These are phyloP conservation scores for Hypericum perforatum DNA, from an alignment of 345 rosid genomes.

Conservation along the genomic window DNA sequence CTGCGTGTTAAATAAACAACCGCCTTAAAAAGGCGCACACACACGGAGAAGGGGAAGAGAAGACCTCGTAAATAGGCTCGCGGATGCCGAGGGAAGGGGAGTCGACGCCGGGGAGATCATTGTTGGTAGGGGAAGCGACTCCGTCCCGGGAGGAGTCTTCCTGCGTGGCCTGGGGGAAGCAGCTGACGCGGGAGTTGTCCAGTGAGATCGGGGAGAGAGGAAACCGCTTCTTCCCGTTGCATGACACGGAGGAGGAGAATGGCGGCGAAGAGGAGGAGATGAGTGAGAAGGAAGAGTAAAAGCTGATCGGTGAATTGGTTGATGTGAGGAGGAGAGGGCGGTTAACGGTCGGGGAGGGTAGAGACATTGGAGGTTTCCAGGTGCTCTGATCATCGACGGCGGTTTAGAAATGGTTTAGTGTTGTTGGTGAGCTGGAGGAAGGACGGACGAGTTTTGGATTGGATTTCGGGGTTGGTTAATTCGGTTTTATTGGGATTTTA, in stretches of 20 bases:
- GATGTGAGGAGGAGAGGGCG: slow-evolving; percentile 22
- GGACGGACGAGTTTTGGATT: too few relatives aligned
- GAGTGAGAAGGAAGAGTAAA: slow-evolving; percentile 9
- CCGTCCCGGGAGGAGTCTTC: too few relatives aligned
- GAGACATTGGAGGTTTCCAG: slow-evolving; percentile 11
- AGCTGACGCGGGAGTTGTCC: too few relatives aligned
- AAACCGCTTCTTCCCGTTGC: slow-evolving; percentile 17
- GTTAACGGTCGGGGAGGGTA: slow-evolving; percentile 25
- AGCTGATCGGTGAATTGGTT: slow-evolving; percentile 15
- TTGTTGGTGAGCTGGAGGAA: background rate
- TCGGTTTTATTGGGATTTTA: too few relatives aligned
- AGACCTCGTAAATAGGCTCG: slow-evolving; percentile 89
- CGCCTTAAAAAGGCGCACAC: background rate
- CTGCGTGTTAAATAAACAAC: background rate
- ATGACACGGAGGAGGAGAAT: too few relatives aligned
- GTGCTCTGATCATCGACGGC: slow-evolving; percentile 6
- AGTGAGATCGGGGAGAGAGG: slow-evolving; percentile 10
- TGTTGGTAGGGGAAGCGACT: too few relatives aligned
- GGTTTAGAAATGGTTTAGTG: too few relatives aligned
- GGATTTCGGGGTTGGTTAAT: background rate
- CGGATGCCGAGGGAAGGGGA: slow-evolving; percentile 37
- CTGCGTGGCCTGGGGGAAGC: background rate
- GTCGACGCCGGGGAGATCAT: too few relatives aligned
- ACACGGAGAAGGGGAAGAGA: slow-evolving; percentile 1
- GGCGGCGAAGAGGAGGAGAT: too few relatives aligned